Evolutionary conservation across 2,329 filamentous ascomycete genomes (phyloP).

Genomic region (Fusarium neocosmosporiellum): DNA sequence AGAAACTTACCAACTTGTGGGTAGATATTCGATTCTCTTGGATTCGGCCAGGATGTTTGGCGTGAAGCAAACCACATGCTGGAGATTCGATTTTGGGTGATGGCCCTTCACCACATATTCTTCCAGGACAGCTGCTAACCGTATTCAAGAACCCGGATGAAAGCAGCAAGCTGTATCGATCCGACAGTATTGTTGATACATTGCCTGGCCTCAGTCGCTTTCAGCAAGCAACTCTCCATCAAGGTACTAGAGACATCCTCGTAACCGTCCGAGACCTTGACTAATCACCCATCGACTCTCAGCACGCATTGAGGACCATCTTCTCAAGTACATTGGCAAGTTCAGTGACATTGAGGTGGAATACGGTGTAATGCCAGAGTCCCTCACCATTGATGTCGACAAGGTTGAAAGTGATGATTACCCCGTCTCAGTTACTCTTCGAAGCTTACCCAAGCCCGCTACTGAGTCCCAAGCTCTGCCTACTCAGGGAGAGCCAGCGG

Average conservation of each 20-base stretch:
- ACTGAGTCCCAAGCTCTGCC: background rate
- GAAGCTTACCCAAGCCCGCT: background rate
- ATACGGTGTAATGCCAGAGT: background rate
- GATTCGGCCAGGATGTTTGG: background rate
- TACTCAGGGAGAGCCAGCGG: background rate
- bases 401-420: background rate
- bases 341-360: background rate
- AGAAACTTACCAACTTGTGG: background rate
- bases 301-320: background rate
- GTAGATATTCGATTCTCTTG: background rate
- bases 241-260: background rate
- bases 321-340: background rate
- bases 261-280: background rate
- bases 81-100: background rate
- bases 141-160: background rate
- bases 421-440: background rate
- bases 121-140: background rate
- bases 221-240: background rate
- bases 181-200: background rate
- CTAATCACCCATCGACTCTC: background rate
- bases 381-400: background rate
- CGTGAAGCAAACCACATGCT: background rate
- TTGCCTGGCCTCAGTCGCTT: background rate
- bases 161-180: background rate
- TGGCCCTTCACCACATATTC: background rate